Evolutionary conservation across 495 filamentous ascomycete species (phyloP), one percentile per base, ranked within the genome.

Genomic region (Penicillium bovifimosum): DNA sequence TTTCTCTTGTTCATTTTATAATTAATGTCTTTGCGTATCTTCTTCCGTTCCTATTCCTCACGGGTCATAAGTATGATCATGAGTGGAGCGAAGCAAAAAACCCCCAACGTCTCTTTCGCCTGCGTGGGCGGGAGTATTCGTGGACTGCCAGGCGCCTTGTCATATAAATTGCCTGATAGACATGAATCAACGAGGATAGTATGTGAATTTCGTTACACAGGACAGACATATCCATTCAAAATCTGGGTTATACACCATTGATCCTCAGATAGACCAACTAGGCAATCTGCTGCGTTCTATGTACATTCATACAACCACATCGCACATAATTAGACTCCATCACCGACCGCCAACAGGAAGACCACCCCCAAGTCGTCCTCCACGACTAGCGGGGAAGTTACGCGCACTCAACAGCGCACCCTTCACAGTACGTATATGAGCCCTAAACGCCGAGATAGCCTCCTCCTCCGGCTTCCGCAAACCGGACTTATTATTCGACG

Each of bases 371-470:
- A 67, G 60, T 48, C 67, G 56, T 14, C 56, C 69, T 55, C 61
- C 68, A 35, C 62, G 61, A 52, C 74, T 67, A 14, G 77, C 63
- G 28, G 81, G 81, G 51, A 84, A 84, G 56, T 83, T 84, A 54
- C 83, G 76, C 14, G 91, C 84, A 74, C 85, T 92, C 64, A 98
- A 61, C 66, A 98, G 72, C 41, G 91, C 86, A 14, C 93, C 92
- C 76, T 98, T 98, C n/a, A 97, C 83, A 55, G 89, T 81, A 44
- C 90, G 75, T 53, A 98, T 96, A 63, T 95, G 89, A 18, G 84
- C 79, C 70, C 86, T 91, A 13, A 95, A 80, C 62, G 76, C 81
- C 26, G 81, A 78, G 52, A 95, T 85, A 55, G 85, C 86, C 64
- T 96, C 92, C 33, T 91, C 78, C 61, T 84, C 80, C 55, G 70